A percentile compares a stretch with the other conserved stretches of the same genome.
These are phyloP conservation scores for Furcasterigmium sp. DNA, from an alignment of 2,329 filamentous ascomycete species.

Conservation along the genomic window DNA sequence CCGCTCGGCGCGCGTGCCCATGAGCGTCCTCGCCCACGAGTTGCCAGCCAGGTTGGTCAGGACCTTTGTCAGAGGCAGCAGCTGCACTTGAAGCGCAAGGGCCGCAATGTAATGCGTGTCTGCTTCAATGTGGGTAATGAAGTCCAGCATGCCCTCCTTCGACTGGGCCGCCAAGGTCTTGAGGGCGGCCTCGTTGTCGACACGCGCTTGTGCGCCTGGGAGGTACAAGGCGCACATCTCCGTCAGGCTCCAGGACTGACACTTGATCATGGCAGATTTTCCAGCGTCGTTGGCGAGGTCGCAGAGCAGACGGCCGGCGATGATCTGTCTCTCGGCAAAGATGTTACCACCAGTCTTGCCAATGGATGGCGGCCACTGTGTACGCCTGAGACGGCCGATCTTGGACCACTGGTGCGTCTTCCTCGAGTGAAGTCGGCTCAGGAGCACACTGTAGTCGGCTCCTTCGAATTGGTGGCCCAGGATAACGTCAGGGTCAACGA, in stretches of 20 bases:
- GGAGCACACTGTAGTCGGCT: constrained; percentile 86
- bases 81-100: constrained; percentile 80
- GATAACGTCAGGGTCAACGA: constrained; percentile 87
- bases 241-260: constrained; percentile 94
- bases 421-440: constrained; percentile 81
- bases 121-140: constrained; percentile 86
- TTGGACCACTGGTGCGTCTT: constrained; percentile 94
- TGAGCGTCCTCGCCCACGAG: constrained; percentile 94
- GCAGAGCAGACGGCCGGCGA: constrained; percentile 84
- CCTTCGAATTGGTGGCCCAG: constrained; percentile 96
- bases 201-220: constrained; percentile 61
- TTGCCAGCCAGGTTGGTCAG: constrained; percentile 96
- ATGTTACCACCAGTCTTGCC: constrained; percentile 83
- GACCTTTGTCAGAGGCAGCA: constrained; percentile 90
- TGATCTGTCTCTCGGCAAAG: constrained; percentile 86
- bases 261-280: constrained; percentile 95
- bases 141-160: constrained; percentile 84
- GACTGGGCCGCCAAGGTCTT: constrained; percentile 76
- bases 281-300: constrained; percentile 95
- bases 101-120: constrained; percentile 96
- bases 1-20: constrained; percentile 90
- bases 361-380: constrained; percentile 82
- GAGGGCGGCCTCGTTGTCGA: constrained; percentile 83
- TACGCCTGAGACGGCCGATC: constrained; percentile 78
- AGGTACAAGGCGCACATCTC: constrained; percentile 97